Evolutionary conservation across 352 stramenopile genomes (phyloP), one percentile per base, ranked within the genome.

Genomic region (Phytophthora nicotianae): DNA sequence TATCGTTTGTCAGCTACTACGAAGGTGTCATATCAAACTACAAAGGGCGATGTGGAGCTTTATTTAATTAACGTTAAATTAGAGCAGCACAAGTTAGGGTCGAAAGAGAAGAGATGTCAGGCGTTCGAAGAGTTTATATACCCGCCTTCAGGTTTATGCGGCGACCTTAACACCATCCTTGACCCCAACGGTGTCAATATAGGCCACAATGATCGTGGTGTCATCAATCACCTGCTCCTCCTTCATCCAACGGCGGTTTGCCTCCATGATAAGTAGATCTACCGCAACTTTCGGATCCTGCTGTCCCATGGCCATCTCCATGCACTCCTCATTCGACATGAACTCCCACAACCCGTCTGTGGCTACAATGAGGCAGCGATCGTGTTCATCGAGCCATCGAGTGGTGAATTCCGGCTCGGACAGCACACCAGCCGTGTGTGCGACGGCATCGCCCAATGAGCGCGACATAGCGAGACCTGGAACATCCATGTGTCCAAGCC

Each of bases 271-370:
- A 7, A 99, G 74, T 58, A 87, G 65, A 70, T 98, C 94, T 5
- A 99, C 90, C 4, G 83, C 85, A 10, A 89, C 68, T 56, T 95
- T 92, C 0, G 85, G 85, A 45, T 94, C 83, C 19, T 89, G 81
- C 58, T 92, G 78, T 4, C 72, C 73, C 72, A 92, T 83, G 20
- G 74, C 77, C 52, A 97, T 90, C 43, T 95, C 78, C 49, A 96
- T 88, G 47, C 97, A 97, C 72, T 99, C 96, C 54, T 98, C 83
- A 71, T 98, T 98, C 27, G 83, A 90, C 69, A 99, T 97, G 79
- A 99, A 99, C 68, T 99, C 97, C 97, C 97, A 99, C 38, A 99
- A 75, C 11, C 98, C 98, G 74, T 99, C 97, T 0, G 96, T 99
- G 16, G 96, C 98, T 33, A 99, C 83, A 24, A 99, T 91, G 53